These are phyloP conservation scores for Populus euphratica DNA, from an alignment of 345 rosid genomes.

Conservation along the genomic window DNA sequence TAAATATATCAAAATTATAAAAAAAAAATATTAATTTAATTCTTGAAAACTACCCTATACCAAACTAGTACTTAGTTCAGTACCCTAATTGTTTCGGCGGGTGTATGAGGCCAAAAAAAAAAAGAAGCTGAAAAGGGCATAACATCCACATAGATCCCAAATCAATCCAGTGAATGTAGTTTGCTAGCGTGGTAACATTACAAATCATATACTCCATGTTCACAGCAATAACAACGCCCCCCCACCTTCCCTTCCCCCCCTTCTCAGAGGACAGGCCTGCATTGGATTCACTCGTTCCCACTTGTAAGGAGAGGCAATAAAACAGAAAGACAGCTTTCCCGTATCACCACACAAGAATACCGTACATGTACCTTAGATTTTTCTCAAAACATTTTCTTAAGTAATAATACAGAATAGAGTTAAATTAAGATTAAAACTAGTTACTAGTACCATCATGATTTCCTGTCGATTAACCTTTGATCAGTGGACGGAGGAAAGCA, in stretches of 20 bases:
- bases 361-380: constrained; percentile 12
- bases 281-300: constrained; percentile 20
- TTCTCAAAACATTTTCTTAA: too few species aligned
- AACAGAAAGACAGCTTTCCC: constrained; percentile 15
- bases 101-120: background rate
- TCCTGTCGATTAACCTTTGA: background rate
- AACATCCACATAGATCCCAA: background rate
- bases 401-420: too few species aligned
- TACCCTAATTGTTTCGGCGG: background rate
- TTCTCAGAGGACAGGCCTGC: background rate
- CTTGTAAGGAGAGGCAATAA: constrained; percentile 21
- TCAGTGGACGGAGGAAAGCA: background rate
- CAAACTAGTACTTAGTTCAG: too few species aligned
- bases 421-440: background rate
- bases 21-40: too few species aligned
- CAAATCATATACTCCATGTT: too few species aligned
- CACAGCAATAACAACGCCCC: background rate
- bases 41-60: too few species aligned
- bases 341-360: constrained; percentile 12
- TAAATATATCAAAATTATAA: too few species aligned
- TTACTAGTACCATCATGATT: fast-evolving
- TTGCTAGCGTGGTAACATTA: background rate
- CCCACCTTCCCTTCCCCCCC: background rate
- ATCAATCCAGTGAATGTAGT: background rate
- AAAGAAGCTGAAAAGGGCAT: too few species aligned